Evolutionary conservation across 305 asterid species (phyloP).

Genomic region (Ajuga reptans): DNA sequence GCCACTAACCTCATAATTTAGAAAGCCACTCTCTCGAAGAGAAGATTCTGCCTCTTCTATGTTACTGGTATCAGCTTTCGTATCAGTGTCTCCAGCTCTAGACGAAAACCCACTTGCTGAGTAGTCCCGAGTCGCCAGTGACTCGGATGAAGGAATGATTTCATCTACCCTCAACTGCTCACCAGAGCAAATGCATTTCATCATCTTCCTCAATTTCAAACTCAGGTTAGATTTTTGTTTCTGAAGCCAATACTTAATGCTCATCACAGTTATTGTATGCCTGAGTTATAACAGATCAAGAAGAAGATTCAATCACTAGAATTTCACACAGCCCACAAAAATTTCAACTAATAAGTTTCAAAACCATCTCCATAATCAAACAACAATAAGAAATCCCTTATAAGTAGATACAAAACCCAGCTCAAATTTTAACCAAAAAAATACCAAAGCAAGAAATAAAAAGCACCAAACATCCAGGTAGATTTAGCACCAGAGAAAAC

Average conservation of each 20-base stretch:
- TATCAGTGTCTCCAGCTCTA: constrained; percentile 60
- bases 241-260: constrained; percentile 61
- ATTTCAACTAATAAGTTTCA: neutral
- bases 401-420: constrained; percentile 9
- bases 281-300: constrained; percentile 21
- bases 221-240: constrained; percentile 41
- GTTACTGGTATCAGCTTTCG: constrained; percentile 61
- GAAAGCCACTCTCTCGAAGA: constrained; percentile 79
- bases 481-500: constrained; percentile 35
- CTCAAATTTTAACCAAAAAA: constrained; percentile 16
- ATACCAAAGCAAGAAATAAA: neutral
- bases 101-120: constrained; percentile 90
- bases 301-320: neutral
- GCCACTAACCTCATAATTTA: constrained; percentile 72
- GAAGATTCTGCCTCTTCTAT: constrained; percentile 94
- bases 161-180: constrained; percentile 66
- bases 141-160: constrained; percentile 67
- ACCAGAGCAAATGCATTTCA: constrained; percentile 92
- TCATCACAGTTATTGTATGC: constrained; percentile 43
- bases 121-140: constrained; percentile 87
- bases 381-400: too few species aligned
- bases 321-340: neutral
- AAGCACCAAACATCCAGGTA: constrained; percentile 32
- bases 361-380: neutral
- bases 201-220: constrained; percentile 59